Evolutionary conservation across 2,329 filamentous ascomycete genomes (phyloP).

Genomic region (Fusarium pininemorale): DNA sequence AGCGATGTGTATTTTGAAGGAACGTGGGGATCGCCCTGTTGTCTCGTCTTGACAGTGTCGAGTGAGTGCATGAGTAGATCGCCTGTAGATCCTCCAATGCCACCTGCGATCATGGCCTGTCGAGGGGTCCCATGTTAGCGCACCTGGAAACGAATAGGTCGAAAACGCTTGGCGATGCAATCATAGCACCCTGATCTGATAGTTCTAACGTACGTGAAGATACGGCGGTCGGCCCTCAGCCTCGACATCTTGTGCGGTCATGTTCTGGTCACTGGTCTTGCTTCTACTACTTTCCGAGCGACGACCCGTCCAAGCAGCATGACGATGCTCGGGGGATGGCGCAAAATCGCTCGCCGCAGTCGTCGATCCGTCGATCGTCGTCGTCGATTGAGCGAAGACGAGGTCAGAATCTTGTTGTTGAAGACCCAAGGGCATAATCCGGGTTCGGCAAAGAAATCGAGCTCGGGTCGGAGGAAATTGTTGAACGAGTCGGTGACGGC

Average conservation of each 20-base stretch:
- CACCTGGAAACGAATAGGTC: constrained; percentile 1
- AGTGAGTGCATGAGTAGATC: constrained; percentile 99
- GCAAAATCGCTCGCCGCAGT: constrained; percentile 35
- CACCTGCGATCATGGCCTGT: constrained; percentile 94
- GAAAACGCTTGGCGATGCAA: neutral
- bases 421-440: constrained; percentile 42
- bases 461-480: constrained; percentile 4
- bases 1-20: constrained; percentile 93
- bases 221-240: constrained; percentile 56
- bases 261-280: constrained; percentile 44
- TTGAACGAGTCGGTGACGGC: constrained; percentile 18
- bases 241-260: constrained; percentile 52
- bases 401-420: constrained; percentile 37
- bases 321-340: constrained; percentile 41
- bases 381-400: constrained; percentile 35
- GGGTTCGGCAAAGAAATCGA: neutral
- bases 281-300: constrained; percentile 41
- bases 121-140: constrained; percentile 31
- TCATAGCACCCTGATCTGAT: neutral
- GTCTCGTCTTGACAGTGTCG: constrained; percentile 97
- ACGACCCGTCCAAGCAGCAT: constrained; percentile 46
- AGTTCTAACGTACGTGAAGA: constrained; percentile 50
- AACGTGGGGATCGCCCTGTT: constrained; percentile 93
- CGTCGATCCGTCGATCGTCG: constrained; percentile 26
- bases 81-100: constrained; percentile 89